phyloP scores from a whole-genome alignment of 73 alveolate genomes.

The Paramecium primaurelia region DNA sequence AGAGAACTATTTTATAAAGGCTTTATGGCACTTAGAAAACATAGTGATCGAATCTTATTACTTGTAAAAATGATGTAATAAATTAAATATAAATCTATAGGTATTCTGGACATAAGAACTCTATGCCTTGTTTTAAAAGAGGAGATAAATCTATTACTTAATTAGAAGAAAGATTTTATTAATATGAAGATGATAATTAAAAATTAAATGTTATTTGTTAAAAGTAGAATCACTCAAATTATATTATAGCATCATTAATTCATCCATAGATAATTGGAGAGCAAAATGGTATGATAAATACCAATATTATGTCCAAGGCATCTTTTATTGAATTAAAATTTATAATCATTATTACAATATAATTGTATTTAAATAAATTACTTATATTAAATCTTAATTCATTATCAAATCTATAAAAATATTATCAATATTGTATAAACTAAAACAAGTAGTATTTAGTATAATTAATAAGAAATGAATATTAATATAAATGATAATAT shows the following conservation, averaged over 20 bases:
- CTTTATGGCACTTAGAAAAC: slow-evolving; percentile 64
- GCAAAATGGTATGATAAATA: slow-evolving; percentile 64
- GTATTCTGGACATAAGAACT: slow-evolving; percentile 73
- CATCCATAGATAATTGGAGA: slow-evolving; percentile 63
- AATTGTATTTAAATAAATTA: too few species aligned
- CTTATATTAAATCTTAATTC: neutral
- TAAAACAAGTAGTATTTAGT: too few species aligned
- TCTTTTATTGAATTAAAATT: slow-evolving; percentile 46
- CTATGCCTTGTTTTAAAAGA: slow-evolving; percentile 88
- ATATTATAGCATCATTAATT: slow-evolving; percentile 37
- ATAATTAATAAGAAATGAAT: too few species aligned
- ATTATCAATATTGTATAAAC: too few species aligned
- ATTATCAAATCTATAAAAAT: too few species aligned
- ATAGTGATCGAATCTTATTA: slow-evolving; percentile 81
- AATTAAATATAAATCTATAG: neutral
- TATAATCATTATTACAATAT: neutral
- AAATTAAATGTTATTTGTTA: slow-evolving; percentile 27
- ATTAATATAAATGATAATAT: too few species aligned
- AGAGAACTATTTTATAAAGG: slow-evolving; percentile 61
- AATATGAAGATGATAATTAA: neutral
- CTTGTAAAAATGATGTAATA: slow-evolving; percentile 94
- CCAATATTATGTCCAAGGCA: slow-evolving; percentile 53
- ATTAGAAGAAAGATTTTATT: slow-evolving; percentile 79
- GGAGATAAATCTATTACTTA: slow-evolving; percentile 83
- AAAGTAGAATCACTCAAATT: neutral